These are phyloP conservation scores for Cetraspora pellucida DNA, from an alignment of 192 early-diverging fungal genomes.

Conservation along the genomic window DNA sequence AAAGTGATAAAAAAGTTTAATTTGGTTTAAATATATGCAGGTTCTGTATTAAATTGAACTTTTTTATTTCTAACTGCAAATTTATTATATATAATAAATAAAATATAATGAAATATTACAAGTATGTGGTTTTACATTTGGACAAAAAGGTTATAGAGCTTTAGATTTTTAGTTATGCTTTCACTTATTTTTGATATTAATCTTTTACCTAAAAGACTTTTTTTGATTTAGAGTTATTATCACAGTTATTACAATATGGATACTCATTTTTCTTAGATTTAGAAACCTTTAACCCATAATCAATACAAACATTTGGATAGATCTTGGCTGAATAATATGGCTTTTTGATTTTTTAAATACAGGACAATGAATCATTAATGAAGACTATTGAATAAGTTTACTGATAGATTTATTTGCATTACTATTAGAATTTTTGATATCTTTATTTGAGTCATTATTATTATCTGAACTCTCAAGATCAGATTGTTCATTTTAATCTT, in stretches of 20 bases:
- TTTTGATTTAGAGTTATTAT: background rate
- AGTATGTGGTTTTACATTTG: background rate
- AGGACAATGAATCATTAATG: too few species aligned
- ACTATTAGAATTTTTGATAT: background rate
- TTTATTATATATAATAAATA: too few species aligned
- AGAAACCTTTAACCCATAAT: background rate
- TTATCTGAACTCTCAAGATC: background rate
- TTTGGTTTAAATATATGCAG: too few species aligned
- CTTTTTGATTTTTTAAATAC: too few species aligned
- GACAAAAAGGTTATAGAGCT: background rate
- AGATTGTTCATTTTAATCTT: constrained; percentile 3
- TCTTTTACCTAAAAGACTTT: background rate
- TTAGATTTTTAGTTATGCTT: background rate
- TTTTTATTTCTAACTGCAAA: too few species aligned
- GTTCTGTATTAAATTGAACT: too few species aligned
- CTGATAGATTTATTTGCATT: background rate
- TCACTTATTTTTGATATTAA: background rate
- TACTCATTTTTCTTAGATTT: background rate
- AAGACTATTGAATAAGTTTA: background rate
- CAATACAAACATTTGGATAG: background rate
- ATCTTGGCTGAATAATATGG: background rate
- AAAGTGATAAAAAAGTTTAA: too few species aligned
- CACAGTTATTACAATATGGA: background rate
- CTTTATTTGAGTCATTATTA: too few species aligned
- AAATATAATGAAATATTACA: too few species aligned